Percentiles rank a stretch among this genome's conserved stretches.
Evolutionary conservation across 768 basidiomycete species (phyloP).

Genomic region (Naganishia vishniacii): DNA sequence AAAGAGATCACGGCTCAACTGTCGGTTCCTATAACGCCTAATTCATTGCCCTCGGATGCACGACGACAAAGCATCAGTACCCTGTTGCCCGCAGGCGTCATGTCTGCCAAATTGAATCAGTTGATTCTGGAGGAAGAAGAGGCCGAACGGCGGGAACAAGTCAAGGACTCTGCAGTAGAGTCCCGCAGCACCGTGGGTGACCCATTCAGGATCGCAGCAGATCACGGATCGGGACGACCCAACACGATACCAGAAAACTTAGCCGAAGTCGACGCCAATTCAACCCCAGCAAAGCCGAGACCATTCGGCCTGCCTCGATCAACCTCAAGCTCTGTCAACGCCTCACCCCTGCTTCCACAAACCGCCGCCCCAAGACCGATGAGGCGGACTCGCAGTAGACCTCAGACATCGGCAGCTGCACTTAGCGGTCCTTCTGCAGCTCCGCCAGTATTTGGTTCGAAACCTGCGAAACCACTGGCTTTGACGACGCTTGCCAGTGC

Average conservation of each 20-base stretch:
- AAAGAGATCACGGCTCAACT: slow-evolving; percentile 16
- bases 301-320: not conserved
- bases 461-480: not conserved
- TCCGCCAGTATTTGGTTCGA: not conserved
- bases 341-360: not conserved
- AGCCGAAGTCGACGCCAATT: not conserved
- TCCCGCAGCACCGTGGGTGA: not conserved
- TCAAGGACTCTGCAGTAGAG: not conserved
- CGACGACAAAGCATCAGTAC: slow-evolving; percentile 13
- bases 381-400: slow-evolving; percentile 4
- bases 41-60: slow-evolving; percentile 8
- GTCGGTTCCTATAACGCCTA: slow-evolving; percentile 9
- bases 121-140: slow-evolving; percentile 9
- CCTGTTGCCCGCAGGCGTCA: slow-evolving; percentile 7
- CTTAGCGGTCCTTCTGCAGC: not conserved
- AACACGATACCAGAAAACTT: not conserved
- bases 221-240: not conserved
- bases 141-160: slow-evolving; percentile 3
- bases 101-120: slow-evolving; percentile 17
- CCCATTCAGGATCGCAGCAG: not conserved
- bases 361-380: not conserved
- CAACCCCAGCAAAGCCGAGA: not conserved
- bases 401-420: slow-evolving; percentile 16
- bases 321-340: not conserved
- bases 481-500: not conserved